A percentile compares a stretch with the other conserved stretches of the same genome.
Evolutionary conservation across 257 asterid species (phyloP).

Genomic region (Solanum sitiens): DNA sequence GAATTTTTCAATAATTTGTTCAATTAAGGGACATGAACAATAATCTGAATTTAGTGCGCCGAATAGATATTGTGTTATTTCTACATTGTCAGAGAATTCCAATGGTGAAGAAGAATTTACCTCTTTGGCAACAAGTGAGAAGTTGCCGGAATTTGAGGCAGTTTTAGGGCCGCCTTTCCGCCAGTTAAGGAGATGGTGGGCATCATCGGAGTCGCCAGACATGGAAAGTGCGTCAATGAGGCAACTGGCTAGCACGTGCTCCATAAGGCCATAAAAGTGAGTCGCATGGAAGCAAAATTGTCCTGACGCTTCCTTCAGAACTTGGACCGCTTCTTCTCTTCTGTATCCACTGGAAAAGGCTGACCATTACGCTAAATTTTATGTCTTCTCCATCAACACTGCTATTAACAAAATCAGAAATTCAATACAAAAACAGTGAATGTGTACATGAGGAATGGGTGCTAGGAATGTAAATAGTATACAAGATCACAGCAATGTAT

Average conservation of each 20-base stretch:
- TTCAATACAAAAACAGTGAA: no score
- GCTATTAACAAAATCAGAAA: no score
- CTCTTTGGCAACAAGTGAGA: conserved; percentile 78
- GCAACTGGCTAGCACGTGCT: conserved; percentile 85
- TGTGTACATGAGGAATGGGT: no score
- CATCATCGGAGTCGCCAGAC: no score
- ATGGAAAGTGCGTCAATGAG: no score
- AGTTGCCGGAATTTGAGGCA: conserved; percentile 20
- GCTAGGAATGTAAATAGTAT: no score
- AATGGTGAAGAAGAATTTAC: conserved; percentile 11
- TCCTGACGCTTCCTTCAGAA: conserved; percentile 51
- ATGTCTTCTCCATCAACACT: conserved; percentile 21
- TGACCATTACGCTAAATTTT: conserved; percentile 11
- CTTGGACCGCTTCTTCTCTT: conserved; percentile 65
- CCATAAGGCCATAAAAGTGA: conserved; percentile 79
- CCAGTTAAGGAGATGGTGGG: no score
- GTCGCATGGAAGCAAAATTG: conserved; percentile 71
- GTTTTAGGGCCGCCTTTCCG: conserved; percentile 29
- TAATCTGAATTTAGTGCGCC: background rate
- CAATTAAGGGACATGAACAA: background rate
- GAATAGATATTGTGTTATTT: background rate
- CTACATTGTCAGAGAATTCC: background rate
- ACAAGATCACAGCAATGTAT: no score
- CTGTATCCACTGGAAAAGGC: conserved; percentile 46
- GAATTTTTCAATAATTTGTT: background rate